A percentile compares a stretch with the other conserved stretches of the same genome.
These are phyloP conservation scores for Exophiala mesophila DNA, from an alignment of 2,329 filamentous ascomycete species.

Conservation along the genomic window DNA sequence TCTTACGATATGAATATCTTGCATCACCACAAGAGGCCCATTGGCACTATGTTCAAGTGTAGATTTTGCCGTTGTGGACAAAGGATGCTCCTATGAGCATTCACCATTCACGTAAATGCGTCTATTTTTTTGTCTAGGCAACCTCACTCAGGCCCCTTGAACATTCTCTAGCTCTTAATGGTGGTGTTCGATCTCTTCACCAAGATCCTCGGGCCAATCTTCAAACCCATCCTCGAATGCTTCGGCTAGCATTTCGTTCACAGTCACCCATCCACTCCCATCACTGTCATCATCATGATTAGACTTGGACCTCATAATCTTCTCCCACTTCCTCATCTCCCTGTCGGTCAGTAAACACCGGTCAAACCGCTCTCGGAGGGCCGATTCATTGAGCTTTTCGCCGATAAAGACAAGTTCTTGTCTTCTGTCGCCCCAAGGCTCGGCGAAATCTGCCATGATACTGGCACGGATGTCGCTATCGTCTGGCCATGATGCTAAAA, in stretches of 20 bases:
- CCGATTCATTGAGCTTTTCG: constrained; percentile 53
- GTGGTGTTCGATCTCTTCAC: too few relatives aligned
- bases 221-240: constrained; percentile 58
- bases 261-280: too few relatives aligned
- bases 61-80: too few relatives aligned
- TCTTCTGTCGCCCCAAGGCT: constrained; percentile 61
- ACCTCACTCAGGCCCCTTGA: too few relatives aligned
- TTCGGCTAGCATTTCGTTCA: constrained; percentile 44
- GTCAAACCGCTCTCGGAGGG: constrained; percentile 53
- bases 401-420: constrained; percentile 73
- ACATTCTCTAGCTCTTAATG: too few relatives aligned
- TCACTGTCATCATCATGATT: too few relatives aligned
- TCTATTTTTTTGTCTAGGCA: too few relatives aligned
- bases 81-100: too few relatives aligned
- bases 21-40: too few relatives aligned
- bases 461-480: constrained; percentile 45
- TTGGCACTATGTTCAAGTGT: too few relatives aligned
- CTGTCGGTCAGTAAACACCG: constrained; percentile 56
- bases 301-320: constrained; percentile 45
- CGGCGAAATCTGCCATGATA: constrained; percentile 48
- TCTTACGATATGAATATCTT: too few relatives aligned
- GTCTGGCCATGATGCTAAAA: constrained; percentile 48
- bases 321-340: constrained; percentile 54
- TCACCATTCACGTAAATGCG: too few relatives aligned
- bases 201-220: constrained; percentile 50